phyloP scores from a whole-genome alignment of 495 filamentous ascomycete genomes.

The Xylona heveae region DNA sequence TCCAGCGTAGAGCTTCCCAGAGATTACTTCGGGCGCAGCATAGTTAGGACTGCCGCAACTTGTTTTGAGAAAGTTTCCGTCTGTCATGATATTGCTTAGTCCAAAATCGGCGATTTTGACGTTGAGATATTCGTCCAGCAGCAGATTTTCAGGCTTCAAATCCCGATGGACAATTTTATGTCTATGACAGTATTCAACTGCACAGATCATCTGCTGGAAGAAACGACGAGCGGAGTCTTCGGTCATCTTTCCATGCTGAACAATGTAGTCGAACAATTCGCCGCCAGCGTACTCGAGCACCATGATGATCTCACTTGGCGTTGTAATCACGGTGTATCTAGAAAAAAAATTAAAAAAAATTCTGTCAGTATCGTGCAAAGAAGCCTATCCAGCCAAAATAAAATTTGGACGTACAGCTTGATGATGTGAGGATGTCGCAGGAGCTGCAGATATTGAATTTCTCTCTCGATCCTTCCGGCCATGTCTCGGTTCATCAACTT shows the following conservation, averaged over 20 bases:
- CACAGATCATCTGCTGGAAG: constrained; percentile 99
- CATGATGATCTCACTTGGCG: constrained; percentile 88
- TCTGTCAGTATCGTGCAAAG: no score
- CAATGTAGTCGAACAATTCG: constrained; percentile 94
- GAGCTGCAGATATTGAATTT: constrained; percentile 94
- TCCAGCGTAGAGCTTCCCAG: constrained; percentile 90
- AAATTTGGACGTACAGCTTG: constrained; percentile 49
- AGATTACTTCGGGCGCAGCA: constrained; percentile 92
- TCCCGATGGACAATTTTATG: constrained; percentile 98
- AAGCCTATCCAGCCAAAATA: no score
- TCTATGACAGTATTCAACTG: constrained; percentile 94
- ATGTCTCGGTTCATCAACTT: constrained; percentile 91
- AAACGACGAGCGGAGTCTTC: constrained; percentile 85
- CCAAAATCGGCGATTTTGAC: constrained; percentile 99
- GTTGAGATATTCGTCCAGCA: constrained; percentile 83
- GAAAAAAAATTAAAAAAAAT: no score
- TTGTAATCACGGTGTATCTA: constrained; percentile 92
- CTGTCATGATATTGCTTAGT: constrained; percentile 98
- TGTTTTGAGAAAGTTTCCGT: constrained; percentile 96
- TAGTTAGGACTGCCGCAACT: constrained; percentile 98
- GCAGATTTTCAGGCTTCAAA: constrained; percentile 89
- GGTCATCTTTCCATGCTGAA: constrained; percentile 68
- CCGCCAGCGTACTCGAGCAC: constrained; percentile 93
- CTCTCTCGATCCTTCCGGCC: constrained; percentile 88
- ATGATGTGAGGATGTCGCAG: constrained; percentile 96